These are phyloP conservation scores for Galerina sulciceps DNA, from an alignment of 768 basidiomycete genomes.

Conservation along the genomic window DNA sequence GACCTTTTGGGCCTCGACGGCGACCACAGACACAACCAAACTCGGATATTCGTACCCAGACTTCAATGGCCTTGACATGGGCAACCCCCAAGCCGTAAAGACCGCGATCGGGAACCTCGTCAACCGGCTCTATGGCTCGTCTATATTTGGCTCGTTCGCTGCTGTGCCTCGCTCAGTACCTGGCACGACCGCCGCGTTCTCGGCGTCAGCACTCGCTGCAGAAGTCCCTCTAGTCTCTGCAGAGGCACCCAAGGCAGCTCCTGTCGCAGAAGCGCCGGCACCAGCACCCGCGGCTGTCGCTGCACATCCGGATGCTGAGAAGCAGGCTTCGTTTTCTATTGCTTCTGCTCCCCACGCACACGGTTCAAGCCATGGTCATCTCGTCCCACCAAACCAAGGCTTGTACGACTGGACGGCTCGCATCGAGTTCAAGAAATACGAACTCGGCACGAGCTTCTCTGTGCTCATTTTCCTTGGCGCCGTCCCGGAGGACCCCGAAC, in stretches of 20 bases:
- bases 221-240: no score
- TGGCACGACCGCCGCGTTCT: not conserved
- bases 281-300: not conserved
- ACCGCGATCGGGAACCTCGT: constrained; percentile 37
- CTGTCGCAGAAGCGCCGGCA: constrained; percentile 1
- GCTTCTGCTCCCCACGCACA: constrained; percentile 26
- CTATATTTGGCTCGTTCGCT: constrained; percentile 12
- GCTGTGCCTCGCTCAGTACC: not conserved
- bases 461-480: constrained; percentile 50
- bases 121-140: constrained; percentile 37
- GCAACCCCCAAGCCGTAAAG: constrained; percentile 28
- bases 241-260: not conserved
- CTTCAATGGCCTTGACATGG: constrained; percentile 42
- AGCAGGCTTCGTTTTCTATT: constrained; percentile 31
- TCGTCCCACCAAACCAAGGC: constrained; percentile 11
- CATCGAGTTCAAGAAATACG: constrained; percentile 46
- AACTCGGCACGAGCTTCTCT: constrained; percentile 44
- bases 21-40: constrained; percentile 29
- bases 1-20: constrained; percentile 44
- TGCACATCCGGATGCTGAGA: not conserved
- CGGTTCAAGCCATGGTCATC: not conserved
- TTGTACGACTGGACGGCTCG: constrained; percentile 48
- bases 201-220: no score
- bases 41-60: constrained; percentile 57
- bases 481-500: constrained; percentile 36